A percentile compares a stretch with the other conserved stretches of the same genome.
phyloP scores from a whole-genome alignment of 2,329 filamentous ascomycete genomes.

The Colletotrichum navitas region DNA sequence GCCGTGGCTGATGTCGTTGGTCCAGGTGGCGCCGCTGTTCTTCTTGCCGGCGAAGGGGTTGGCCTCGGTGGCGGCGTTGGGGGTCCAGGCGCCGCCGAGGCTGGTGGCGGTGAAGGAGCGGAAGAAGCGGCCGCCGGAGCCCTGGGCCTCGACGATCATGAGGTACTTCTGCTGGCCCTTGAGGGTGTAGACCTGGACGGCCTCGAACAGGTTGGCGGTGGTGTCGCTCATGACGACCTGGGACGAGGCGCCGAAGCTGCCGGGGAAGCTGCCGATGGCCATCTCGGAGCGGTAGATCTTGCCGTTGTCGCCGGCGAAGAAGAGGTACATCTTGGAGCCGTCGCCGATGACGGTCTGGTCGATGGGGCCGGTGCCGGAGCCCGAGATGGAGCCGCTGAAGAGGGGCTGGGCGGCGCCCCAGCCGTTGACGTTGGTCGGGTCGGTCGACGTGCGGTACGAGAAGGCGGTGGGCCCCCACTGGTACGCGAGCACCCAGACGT shows the following conservation, averaged over 20 bases:
- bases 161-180: conserved; percentile 68
- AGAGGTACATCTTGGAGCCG: conserved; percentile 72
- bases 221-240: conserved; percentile 66
- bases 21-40: conserved; percentile 75
- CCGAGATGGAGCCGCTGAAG: conserved; percentile 67
- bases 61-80: conserved; percentile 66
- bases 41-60: conserved; percentile 76
- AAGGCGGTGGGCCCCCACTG: conserved; percentile 73
- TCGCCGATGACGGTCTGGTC: conserved; percentile 76
- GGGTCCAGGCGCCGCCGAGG: conserved; percentile 69
- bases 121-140: conserved; percentile 71
- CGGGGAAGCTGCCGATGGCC: conserved; percentile 72
- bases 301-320: conserved; percentile 77
- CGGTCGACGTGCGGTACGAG: conserved; percentile 69
- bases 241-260: conserved; percentile 66
- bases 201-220: conserved; percentile 72
- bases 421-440: conserved; percentile 68
- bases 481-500: conserved; percentile 73
- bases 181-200: conserved; percentile 74
- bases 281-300: conserved; percentile 74
- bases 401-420: conserved; percentile 68
- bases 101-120: conserved; percentile 73
- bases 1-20: conserved; percentile 75
- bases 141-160: conserved; percentile 76
- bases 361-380: conserved; percentile 66